Evolutionary conservation across 345 rosid species (phyloP).

Genomic region (Clausena lansium): DNA sequence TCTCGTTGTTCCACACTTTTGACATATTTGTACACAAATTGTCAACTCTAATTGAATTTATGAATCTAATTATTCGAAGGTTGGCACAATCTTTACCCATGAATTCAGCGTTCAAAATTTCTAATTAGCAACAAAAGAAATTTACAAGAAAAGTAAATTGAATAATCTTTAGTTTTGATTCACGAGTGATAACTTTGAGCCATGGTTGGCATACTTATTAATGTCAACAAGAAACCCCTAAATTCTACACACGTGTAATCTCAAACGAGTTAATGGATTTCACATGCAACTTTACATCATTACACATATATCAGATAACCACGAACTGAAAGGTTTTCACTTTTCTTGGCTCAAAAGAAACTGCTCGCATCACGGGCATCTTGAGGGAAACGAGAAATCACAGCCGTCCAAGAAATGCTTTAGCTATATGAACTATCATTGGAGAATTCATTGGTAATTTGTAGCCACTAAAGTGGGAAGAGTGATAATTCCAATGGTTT

Average conservation of each 20-base stretch:
- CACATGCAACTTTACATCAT: neutral
- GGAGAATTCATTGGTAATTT: neutral
- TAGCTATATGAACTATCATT: neutral
- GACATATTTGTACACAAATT: too few species aligned
- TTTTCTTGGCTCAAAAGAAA: conserved; percentile 13
- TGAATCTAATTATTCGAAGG: neutral
- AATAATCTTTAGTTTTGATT: neutral
- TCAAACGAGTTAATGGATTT: neutral
- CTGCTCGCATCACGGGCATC: conserved; percentile 27
- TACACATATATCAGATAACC: conserved; percentile 4
- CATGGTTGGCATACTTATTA: neutral
- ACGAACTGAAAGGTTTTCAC: conserved; percentile 10
- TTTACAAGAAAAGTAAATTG: neutral
- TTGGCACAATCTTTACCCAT: neutral
- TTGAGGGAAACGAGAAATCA: conserved; percentile 23
- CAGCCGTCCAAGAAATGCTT: conserved; percentile 20
- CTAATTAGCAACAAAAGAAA: neutral
- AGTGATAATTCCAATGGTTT: neutral
- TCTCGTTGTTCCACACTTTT: neutral
- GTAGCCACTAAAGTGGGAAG: neutral
- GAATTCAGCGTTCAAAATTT: too few species aligned
- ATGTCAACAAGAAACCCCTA: conserved; percentile 1
- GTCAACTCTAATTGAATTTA: neutral
- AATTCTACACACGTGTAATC: conserved; percentile 16
- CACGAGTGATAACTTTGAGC: conserved; percentile 6